Base-by-base conservation (phyloP, 805 yeast genomes). In the Saturnispora sekii region DNA sequence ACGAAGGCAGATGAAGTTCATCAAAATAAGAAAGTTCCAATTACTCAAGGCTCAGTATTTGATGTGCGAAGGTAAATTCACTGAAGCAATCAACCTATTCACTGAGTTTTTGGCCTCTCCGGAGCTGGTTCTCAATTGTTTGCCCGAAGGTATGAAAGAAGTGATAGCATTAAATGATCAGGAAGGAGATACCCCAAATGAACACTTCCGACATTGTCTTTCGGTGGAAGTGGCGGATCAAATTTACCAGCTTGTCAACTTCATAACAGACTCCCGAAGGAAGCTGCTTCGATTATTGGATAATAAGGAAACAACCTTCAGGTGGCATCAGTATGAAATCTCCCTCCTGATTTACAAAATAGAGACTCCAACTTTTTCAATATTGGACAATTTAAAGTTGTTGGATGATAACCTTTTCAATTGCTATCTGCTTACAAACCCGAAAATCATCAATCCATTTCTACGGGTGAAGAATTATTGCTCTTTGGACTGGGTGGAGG, bases 371-470 rank as follows among this genome's bases (percentile, higher is more conserved):
- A 44, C 45, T 7, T 44, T 46, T 26, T 44, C 48, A 1, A 48
- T 52, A 8, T 53, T 65, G 17, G 59, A 68, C 10, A 63, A 76
- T 38, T 57, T 69, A 4, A 56, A 55, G 5, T 48, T 73, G 1
- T 74, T 93, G 2, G 98, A 90, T 56, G 83, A 95, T 0, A 71
- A 86, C 1, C 67, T 93, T 15, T 86, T 90, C 54, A 68, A 76
- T 42, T 76, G 93, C 48, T 90, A 93, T 57, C 67, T 78, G 47
- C 58, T 77, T n/a, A 75, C 76, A 29, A 76, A 77, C 44, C 84
- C 85, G 0, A 73, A 81, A 49, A 68, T 90, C 58, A 73, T 90
- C 11, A 95, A 90, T 0, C 93, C 97, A 0, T 73, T 90, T 16
- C 68, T 90, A 5, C 69, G 97, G 40, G 71, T 87, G 2, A 74